Percentiles rank a stretch among this genome's conserved stretches.
These are phyloP conservation scores for Colletotrichum graminicola DNA, from an alignment of 2,329 filamentous ascomycete genomes.

Conservation along the genomic window DNA sequence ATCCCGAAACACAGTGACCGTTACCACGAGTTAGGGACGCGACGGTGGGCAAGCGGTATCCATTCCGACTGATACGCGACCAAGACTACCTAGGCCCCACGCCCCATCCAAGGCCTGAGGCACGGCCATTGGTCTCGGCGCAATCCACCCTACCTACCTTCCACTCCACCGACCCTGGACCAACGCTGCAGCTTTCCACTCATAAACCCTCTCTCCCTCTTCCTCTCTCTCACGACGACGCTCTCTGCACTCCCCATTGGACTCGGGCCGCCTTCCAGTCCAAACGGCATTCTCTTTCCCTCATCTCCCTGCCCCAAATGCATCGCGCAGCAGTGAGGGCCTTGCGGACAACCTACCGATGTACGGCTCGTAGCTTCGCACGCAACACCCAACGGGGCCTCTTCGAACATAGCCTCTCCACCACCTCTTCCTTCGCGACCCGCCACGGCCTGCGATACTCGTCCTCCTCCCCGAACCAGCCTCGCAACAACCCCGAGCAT, in stretches of 20 bases:
- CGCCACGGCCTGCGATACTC: constrained; percentile 43
- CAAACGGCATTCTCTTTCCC: constrained; percentile 25
- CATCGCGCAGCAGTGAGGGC: constrained; percentile 78
- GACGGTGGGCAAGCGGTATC: background rate
- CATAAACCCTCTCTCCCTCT: constrained; percentile 23
- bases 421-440: constrained; percentile 42
- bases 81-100: background rate
- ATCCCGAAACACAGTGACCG: constrained; percentile 22
- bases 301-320: constrained; percentile 65
- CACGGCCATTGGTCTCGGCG: constrained; percentile 33
- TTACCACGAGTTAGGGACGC: background rate
- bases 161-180: constrained; percentile 26
- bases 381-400: constrained; percentile 62
- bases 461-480: constrained; percentile 32
- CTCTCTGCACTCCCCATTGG: constrained; percentile 31
- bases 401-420: constrained; percentile 45
- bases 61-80: constrained; percentile 8
- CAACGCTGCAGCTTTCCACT: constrained; percentile 14
- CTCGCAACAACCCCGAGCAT: constrained; percentile 49
- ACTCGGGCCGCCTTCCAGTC: constrained; percentile 40
- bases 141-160: constrained; percentile 1
- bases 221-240: constrained; percentile 16
- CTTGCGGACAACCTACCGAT: constrained; percentile 76
- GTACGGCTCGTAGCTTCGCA: constrained; percentile 70
- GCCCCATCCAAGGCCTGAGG: constrained; percentile 26